These are phyloP conservation scores for Cladophialophora carrionii DNA, from an alignment of 2,329 filamentous ascomycete species.

Conservation along the genomic window DNA sequence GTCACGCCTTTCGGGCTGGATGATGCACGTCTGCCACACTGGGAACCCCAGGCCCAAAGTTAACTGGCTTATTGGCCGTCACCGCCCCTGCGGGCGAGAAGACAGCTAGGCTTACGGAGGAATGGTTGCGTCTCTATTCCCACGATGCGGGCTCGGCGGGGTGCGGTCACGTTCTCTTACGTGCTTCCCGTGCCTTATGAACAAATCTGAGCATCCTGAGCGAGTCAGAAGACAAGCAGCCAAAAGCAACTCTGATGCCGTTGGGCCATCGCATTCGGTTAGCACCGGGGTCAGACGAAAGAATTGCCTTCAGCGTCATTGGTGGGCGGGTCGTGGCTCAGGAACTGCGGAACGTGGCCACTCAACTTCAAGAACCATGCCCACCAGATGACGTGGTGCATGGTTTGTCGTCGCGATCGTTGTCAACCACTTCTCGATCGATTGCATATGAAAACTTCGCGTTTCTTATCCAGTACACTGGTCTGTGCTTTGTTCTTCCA, in stretches of 20 bases:
- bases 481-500: not conserved
- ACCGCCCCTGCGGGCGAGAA: conserved; percentile 22
- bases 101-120: conserved; percentile 17
- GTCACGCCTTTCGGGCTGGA: not conserved
- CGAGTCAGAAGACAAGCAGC: conserved; percentile 18
- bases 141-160: conserved; percentile 2
- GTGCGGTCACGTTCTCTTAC: conserved; percentile 1
- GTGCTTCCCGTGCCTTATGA: conserved; percentile 1
- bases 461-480: not conserved
- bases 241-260: conserved; percentile 17
- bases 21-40: conserved; percentile 2
- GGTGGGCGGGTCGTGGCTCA: not conserved
- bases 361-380: not conserved
- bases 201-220: conserved; percentile 2
- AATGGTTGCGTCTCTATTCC: conserved; percentile 4
- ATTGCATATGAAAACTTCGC: conserved; percentile 2
- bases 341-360: conserved; percentile 7
- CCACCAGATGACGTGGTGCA: conserved; percentile 7
- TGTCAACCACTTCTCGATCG: not conserved
- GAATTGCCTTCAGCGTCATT: conserved; percentile 12
- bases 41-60: not conserved
- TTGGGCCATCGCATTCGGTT: conserved; percentile 11
- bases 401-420: not conserved
- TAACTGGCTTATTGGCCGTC: conserved; percentile 5
- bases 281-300: conserved; percentile 6